These are phyloP conservation scores for Fusarium heterosporum DNA, from an alignment of 2,329 filamentous ascomycete genomes.

Conservation along the genomic window DNA sequence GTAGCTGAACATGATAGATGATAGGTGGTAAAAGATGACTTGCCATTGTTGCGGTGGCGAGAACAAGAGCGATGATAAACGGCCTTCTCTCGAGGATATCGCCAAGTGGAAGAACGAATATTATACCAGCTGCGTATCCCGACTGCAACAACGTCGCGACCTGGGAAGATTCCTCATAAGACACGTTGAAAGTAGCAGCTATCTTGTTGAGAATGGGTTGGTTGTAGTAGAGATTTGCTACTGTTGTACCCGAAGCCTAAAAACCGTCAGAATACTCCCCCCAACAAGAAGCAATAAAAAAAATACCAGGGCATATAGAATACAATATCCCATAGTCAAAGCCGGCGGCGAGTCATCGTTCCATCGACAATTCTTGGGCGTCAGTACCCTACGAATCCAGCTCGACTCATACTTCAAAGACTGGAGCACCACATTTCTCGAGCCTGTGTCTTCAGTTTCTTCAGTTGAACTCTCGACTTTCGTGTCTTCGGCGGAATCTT, in stretches of 20 bases:
- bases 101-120: slow-evolving; percentile 81
- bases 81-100: slow-evolving; percentile 75
- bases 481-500: background rate
- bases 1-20: background rate
- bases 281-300: accelerated
- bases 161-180: slow-evolving; percentile 72
- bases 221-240: slow-evolving; percentile 85
- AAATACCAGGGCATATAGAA: slow-evolving; percentile 74
- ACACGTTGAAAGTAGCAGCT: slow-evolving; percentile 76
- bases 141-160: slow-evolving; percentile 84
- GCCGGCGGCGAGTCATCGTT: slow-evolving; percentile 72
- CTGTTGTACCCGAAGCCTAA: slow-evolving; percentile 72
- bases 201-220: slow-evolving; percentile 83
- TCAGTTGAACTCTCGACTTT: slow-evolving; percentile 7
- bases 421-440: slow-evolving; percentile 3
- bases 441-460: slow-evolving; percentile 31
- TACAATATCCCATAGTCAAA: slow-evolving; percentile 76
- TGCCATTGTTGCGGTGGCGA: slow-evolving; percentile 76
- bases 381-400: slow-evolving; percentile 50
- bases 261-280: background rate
- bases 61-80: slow-evolving; percentile 75
- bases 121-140: slow-evolving; percentile 78
- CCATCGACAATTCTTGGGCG: slow-evolving; percentile 75
- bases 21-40: slow-evolving; percentile 36
- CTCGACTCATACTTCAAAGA: slow-evolving; percentile 42